These are phyloP conservation scores for Avena eriantha DNA, from an alignment of 176 grass and related monocot species.

Conservation along the genomic window DNA sequence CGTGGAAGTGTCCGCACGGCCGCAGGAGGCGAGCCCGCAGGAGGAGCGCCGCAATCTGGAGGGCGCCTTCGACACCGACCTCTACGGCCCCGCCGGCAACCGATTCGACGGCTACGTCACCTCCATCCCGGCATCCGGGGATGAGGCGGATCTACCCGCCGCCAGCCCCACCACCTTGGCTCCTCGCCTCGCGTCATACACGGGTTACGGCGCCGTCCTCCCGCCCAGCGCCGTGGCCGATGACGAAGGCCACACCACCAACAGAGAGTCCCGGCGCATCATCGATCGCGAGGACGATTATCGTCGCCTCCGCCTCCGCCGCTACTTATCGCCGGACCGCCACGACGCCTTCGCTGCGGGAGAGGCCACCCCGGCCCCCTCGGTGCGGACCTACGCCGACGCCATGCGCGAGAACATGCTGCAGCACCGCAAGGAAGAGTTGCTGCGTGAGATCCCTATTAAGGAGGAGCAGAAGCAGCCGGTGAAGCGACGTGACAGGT, in stretches of 20 bases:
- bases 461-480: constrained; percentile 68
- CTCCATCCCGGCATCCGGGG: constrained; percentile 79
- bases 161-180: constrained; percentile 35
- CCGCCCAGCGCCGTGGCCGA: constrained; percentile 33
- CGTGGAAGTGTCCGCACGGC: neutral
- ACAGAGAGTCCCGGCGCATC: constrained; percentile 65
- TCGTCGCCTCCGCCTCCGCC: constrained; percentile 57
- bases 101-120: constrained; percentile 84
- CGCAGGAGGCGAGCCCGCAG: neutral
- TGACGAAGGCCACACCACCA: constrained; percentile 51
- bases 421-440: constrained; percentile 64
- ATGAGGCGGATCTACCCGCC: constrained; percentile 46
- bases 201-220: constrained; percentile 65
- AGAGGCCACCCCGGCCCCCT: constrained; percentile 80
- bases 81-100: constrained; percentile 75
- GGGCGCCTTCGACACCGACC: constrained; percentile 44
- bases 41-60: neutral
- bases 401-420: constrained; percentile 75
- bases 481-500: constrained; percentile 69
- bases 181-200: constrained; percentile 67
- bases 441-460: constrained; percentile 71
- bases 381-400: constrained; percentile 78
- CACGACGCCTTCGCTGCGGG: constrained; percentile 83
- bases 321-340: constrained; percentile 75
- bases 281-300: constrained; percentile 96